Evolutionary conservation across 495 filamentous ascomycete genomes (phyloP).

Genomic region (Penicillium chermesinum): DNA sequence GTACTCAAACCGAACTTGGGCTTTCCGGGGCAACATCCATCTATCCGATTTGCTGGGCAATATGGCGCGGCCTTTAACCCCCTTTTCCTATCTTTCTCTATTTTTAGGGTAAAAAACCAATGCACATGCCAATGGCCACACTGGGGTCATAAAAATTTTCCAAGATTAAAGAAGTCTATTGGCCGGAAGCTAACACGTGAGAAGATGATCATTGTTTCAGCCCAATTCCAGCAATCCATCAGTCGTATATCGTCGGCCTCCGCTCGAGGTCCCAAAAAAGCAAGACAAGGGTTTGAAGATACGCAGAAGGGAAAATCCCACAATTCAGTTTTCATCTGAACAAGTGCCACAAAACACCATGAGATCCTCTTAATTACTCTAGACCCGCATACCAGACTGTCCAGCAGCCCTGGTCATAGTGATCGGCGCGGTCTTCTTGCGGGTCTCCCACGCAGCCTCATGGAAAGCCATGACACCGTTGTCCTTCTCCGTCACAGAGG

Average conservation of each 20-base stretch:
- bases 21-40: too few species aligned
- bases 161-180: not conserved
- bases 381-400: not conserved
- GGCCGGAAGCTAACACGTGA: not conserved
- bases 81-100: slow-evolving; percentile 27
- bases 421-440: not conserved
- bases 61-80: too few species aligned
- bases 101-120: too few species aligned
- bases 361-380: not conserved
- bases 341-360: not conserved
- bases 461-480: slow-evolving; percentile 22
- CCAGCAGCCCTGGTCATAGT: not conserved
- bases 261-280: not conserved
- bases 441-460: slow-evolving; percentile 21
- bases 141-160: too few species aligned
- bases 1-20: too few species aligned
- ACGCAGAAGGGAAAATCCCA: too few species aligned
- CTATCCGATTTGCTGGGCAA: too few species aligned
- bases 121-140: too few species aligned
- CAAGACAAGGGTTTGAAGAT: too few species aligned
- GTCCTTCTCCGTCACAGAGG: slow-evolving; percentile 11
- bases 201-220: not conserved
- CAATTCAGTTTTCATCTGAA: too few species aligned
- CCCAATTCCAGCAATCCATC: not conserved
- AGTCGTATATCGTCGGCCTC: not conserved